These are phyloP conservation scores for Psidium friedrichsthalianum DNA, from an alignment of 345 rosid genomes.

Conservation along the genomic window DNA sequence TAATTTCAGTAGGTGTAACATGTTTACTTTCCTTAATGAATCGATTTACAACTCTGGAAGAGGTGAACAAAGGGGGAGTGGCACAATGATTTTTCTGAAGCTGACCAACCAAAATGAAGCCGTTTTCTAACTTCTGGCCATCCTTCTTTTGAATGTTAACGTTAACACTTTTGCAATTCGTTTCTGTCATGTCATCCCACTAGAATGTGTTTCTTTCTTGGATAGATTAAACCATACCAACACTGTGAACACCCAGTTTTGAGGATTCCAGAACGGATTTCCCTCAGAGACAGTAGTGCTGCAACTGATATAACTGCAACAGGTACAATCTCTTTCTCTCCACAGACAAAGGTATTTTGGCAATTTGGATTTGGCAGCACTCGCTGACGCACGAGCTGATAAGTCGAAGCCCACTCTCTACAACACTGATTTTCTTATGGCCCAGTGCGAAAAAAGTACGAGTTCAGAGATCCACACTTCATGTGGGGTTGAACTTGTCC, in stretches of 20 bases:
- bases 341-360: neutral
- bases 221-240: neutral
- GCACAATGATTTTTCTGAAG: neutral
- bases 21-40: neutral
- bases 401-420: neutral
- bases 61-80: neutral
- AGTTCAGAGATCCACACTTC: neutral
- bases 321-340: neutral
- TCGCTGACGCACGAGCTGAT: neutral
- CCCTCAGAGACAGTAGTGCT: neutral
- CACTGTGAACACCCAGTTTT: neutral
- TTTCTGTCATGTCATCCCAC: neutral
- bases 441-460: neutral
- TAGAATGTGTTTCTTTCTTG: neutral
- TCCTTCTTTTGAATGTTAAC: neutral
- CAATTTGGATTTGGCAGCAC: neutral
- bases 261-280: neutral
- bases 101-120: neutral
- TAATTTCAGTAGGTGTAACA: neutral
- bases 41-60: neutral
- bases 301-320: neutral
- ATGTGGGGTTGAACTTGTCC: neutral
- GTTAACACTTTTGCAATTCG: neutral
- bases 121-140: neutral
- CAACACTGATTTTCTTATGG: neutral